These are phyloP conservation scores for Mycena indigotica DNA, from an alignment of 768 basidiomycete genomes.

Conservation along the genomic window DNA sequence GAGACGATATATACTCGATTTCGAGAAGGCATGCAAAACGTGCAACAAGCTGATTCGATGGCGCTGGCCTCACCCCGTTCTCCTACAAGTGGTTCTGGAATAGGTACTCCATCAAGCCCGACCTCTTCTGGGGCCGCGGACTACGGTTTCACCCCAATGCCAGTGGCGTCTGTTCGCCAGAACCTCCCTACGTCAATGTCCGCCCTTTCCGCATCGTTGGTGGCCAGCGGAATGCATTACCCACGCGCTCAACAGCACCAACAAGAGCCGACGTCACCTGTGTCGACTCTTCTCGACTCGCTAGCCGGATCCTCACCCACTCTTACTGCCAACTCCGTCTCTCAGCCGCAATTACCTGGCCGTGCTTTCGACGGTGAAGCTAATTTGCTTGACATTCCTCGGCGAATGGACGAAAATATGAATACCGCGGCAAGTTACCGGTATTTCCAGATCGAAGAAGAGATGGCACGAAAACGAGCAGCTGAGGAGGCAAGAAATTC, in stretches of 20 bases:
- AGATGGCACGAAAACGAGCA: conserved; percentile 34
- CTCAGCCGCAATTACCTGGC: conserved; percentile 23
- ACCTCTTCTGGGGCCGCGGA: conserved; percentile 45
- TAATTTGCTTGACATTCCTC: conserved; percentile 45
- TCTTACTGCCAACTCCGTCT: conserved; percentile 25
- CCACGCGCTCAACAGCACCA: conserved; percentile 37
- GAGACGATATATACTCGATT: conserved; percentile 66
- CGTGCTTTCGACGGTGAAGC: conserved; percentile 27
- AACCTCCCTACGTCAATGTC: conserved; percentile 49
- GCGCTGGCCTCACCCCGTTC: conserved; percentile 16
- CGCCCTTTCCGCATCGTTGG: conserved; percentile 72
- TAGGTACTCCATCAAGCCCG: conserved; percentile 28
- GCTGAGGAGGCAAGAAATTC: conserved; percentile 24
- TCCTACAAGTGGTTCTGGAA: conserved; percentile 25
- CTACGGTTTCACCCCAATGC: conserved; percentile 59
- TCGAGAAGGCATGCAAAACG: conserved; percentile 41
- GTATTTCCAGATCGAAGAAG: conserved; percentile 49
- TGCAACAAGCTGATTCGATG: conserved; percentile 11
- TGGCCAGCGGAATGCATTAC: conserved; percentile 58
- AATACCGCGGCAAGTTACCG: conserved; percentile 50
- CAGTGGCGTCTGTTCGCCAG: conserved; percentile 40
- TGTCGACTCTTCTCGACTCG: conserved; percentile 9
- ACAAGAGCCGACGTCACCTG: conserved; percentile 22
- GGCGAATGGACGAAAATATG: conserved; percentile 41
- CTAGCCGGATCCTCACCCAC: conserved; percentile 34